Evolutionary conservation across 345 rosid genomes (phyloP), one percentile per base, ranked within the genome.

Genomic region (Fremontodendron californicum): DNA sequence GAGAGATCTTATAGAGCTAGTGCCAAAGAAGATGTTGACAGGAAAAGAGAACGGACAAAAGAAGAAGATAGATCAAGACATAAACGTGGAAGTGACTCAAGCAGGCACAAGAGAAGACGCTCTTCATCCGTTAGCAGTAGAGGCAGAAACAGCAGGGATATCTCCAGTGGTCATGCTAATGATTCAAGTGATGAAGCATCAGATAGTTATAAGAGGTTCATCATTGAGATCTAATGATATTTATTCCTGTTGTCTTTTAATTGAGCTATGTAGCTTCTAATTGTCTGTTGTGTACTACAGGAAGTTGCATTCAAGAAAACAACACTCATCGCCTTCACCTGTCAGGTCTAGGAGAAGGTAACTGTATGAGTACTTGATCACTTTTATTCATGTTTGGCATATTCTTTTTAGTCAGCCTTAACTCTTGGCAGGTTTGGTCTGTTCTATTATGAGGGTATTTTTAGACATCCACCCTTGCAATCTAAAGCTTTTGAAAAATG

Each of bases 331-430:
- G 60, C 97, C 97, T 78, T 96, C 97, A 55, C 91, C 98, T 7
- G 88, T 39, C 82, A 94, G 92, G 82, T 90, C 99, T 42, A 89
- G 87, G 65, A 91, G 86, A 86, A 94, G 99, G 99, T 96, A 91
- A 64, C 69, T 54, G 49, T 81, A 72, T 78, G 66, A 27, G 63
- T 16, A 67, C 78, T 77, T 82, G 10, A 68, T 64, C 52, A 37
- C 49, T 43, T 58, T 21, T 71, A 6, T 42, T 79, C 35, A 19
- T 48, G 35, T 43, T 75, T 16, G 42, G 75, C 42, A 15, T 48
- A 23, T 79, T 68, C 68, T 31, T n/a, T 64, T 71, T 71, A 31
- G 29, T 71, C 65, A 52, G 11, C 48, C 33, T 62, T 49, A 62
- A 5, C 61, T 2, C 37, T 31, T 65, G 25, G 46, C 49, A 64